A percentile compares a stretch with the other conserved stretches of the same genome.
Conservation (phyloP, 2,329 filamentous ascomycete species). For the Stromatinia cepivora region DNA sequence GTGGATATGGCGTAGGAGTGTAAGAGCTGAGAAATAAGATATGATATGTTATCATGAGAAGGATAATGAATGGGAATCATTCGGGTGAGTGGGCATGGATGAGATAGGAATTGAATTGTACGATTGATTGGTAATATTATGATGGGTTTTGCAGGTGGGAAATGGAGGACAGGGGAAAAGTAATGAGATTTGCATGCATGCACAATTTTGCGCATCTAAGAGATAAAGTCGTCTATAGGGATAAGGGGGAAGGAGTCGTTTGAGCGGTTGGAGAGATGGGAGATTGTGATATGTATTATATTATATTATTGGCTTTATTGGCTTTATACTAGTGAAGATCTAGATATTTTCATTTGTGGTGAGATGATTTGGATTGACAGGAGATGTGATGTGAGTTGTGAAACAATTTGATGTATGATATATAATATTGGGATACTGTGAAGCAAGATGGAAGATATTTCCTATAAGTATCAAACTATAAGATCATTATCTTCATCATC, state of each 20-base stretch:
- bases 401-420: too few relatives aligned
- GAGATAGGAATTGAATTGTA: background rate
- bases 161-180: background rate
- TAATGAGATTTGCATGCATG: background rate
- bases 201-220: background rate
- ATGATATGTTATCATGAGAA: background rate
- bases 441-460: too few relatives aligned
- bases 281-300: conserved; percentile 3
- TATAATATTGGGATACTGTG: too few relatives aligned
- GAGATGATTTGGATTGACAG: too few relatives aligned
- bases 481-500: too few relatives aligned
- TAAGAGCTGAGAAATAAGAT: background rate
- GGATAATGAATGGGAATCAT: background rate
- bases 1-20: conserved; percentile 31
- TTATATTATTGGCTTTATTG: background rate
- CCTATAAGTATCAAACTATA: too few relatives aligned
- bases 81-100: background rate
- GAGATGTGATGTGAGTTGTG: too few relatives aligned
- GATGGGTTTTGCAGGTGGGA: background rate
- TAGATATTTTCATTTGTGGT: too few relatives aligned
- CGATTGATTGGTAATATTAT: conserved; percentile 10
- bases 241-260: background rate
- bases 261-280: background rate
- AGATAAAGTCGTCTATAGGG: background rate
- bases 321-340: too few relatives aligned